A percentile compares a stretch with the other conserved stretches of the same genome.
phyloP scores from a whole-genome alignment of 345 rosid genomes.

The Aurinia saxatilis region DNA sequence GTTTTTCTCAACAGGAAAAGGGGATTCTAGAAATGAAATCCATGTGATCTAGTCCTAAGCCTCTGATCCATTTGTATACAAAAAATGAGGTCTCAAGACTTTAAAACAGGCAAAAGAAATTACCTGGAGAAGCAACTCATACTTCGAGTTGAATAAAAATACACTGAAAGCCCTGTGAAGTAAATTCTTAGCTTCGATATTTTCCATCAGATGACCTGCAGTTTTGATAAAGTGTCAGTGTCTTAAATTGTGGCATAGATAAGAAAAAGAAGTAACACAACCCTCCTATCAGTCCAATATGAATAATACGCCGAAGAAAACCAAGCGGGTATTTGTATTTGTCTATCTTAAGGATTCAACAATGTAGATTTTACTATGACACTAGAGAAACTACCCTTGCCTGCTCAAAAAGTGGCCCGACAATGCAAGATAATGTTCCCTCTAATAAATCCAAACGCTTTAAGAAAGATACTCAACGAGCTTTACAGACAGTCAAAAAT shows the following conservation, averaged over 20 bases:
- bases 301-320: background rate
- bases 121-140: conserved; percentile 98
- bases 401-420: background rate
- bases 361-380: background rate
- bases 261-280: background rate
- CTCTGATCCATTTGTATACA: background rate
- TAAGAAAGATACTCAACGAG: background rate
- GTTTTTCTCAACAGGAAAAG: background rate
- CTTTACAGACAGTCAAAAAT: background rate
- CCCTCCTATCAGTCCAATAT: background rate
- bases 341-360: background rate
- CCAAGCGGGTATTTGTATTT: background rate
- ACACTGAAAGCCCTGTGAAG: conserved; percentile 98
- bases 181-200: conserved; percentile 63
- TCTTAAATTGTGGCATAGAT: background rate
- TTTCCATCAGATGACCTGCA: conserved; percentile 97
- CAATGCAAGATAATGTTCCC: background rate
- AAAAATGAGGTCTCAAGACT: background rate
- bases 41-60: background rate
- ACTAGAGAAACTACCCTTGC: background rate
- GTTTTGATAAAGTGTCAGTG: conserved; percentile 5
- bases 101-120: conserved; percentile 1
- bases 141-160: conserved; percentile 84
- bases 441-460: background rate
- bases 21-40: background rate